Percentiles rank a stretch among this genome's conserved stretches.
These are phyloP conservation scores for Lachnellula subtilissima DNA, from an alignment of 2,329 filamentous ascomycete species.

Conservation along the genomic window DNA sequence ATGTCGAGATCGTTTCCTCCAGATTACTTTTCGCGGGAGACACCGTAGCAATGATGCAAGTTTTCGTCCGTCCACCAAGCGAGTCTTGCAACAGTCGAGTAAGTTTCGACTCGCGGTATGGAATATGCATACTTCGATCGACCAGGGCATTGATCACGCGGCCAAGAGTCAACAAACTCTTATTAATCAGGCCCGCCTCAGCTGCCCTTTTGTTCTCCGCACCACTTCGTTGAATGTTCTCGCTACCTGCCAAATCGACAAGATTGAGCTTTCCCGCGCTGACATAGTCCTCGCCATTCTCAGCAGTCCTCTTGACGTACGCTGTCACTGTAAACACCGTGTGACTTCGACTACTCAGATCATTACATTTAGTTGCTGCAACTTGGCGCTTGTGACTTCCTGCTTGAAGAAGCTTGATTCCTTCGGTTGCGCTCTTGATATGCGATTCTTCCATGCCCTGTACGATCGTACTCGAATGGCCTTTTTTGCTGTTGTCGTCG, in stretches of 20 bases:
- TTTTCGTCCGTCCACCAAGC: constrained; percentile 90
- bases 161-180: constrained; percentile 88
- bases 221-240: constrained; percentile 95
- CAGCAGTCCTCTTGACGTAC: constrained; percentile 74
- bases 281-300: constrained; percentile 84
- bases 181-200: constrained; percentile 96
- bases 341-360: constrained; percentile 93
- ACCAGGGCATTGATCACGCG: constrained; percentile 97
- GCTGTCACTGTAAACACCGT: constrained; percentile 96
- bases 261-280: constrained; percentile 92
- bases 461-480: constrained; percentile 79
- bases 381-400: constrained; percentile 94
- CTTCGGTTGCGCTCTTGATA: constrained; percentile 77
- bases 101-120: constrained; percentile 88
- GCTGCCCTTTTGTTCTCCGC: constrained; percentile 97
- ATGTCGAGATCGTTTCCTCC: constrained; percentile 95
- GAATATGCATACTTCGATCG: constrained; percentile 84
- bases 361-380: constrained; percentile 99
- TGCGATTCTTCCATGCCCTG: constrained; percentile 98
- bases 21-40: constrained; percentile 93
- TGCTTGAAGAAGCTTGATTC: constrained; percentile 81
- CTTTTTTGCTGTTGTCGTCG: constrained; percentile 82
- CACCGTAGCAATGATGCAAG: constrained; percentile 95
- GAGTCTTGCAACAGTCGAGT: constrained; percentile 95
- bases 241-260: constrained; percentile 92